phyloP scores from a whole-genome alignment of 2,329 filamentous ascomycete species.

The Dendryphion nanum region DNA sequence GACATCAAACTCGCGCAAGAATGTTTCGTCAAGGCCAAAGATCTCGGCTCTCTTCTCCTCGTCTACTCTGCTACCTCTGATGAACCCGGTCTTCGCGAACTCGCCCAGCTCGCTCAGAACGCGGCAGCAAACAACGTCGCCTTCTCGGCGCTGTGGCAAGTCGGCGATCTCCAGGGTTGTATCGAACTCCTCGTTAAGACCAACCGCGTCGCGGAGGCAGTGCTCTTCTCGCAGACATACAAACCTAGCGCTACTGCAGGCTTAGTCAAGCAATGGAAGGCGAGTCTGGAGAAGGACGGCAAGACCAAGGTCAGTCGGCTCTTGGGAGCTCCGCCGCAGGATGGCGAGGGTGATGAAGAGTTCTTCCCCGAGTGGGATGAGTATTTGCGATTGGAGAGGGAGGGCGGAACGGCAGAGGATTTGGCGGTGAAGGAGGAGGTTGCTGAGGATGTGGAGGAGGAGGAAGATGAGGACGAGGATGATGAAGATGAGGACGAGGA shows the following conservation, averaged over 20 bases:
- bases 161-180: constrained; percentile 79
- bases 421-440: constrained; percentile 16
- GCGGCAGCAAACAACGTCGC: constrained; percentile 86
- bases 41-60: constrained; percentile 83
- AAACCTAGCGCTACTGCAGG: constrained; percentile 73
- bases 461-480: constrained; percentile 28
- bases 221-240: constrained; percentile 92
- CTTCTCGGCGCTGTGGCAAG: constrained; percentile 85
- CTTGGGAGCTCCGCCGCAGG: constrained; percentile 72
- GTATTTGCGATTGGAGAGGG: constrained; percentile 76
- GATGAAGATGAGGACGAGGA: constrained; percentile 25
- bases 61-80: constrained; percentile 85
- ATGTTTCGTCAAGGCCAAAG: constrained; percentile 88
- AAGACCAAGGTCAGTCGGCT: constrained; percentile 82
- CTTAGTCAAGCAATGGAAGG: constrained; percentile 78
- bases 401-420: constrained; percentile 55
- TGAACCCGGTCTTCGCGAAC: constrained; percentile 66
- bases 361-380: constrained; percentile 97
- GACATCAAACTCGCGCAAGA: constrained; percentile 85
- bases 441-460: constrained; percentile 31
- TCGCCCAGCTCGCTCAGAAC: constrained; percentile 73
- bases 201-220: constrained; percentile 77
- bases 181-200: constrained; percentile 78
- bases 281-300: constrained; percentile 75
- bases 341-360: constrained; percentile 65